phyloP scores from a whole-genome alignment of 2,329 filamentous ascomycete genomes.

The Cladorrhinum sp. region DNA sequence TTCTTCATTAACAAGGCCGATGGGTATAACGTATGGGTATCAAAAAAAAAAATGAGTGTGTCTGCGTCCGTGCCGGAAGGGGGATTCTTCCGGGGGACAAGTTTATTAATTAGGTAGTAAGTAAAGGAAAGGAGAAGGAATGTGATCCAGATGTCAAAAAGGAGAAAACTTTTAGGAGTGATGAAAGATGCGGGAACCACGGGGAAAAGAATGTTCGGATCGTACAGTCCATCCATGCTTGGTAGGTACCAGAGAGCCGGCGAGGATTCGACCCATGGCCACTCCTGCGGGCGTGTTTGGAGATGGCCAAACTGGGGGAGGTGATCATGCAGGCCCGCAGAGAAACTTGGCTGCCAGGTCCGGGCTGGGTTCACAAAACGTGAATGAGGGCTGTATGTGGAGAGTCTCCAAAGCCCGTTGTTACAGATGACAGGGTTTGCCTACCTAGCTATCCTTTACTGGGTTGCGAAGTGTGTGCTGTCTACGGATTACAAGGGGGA shows the following conservation, averaged over 20 bases:
- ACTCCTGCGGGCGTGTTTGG: constrained; percentile 21
- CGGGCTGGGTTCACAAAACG: constrained; percentile 20
- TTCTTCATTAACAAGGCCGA: neutral
- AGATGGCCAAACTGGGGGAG: constrained; percentile 22
- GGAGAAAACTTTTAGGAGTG: neutral
- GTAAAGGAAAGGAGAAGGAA: neutral
- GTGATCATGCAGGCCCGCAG: constrained; percentile 28
- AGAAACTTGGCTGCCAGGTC: constrained; percentile 18
- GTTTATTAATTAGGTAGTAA: neutral
- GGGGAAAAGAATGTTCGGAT: neutral
- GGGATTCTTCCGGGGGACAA: neutral
- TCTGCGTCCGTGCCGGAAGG: neutral
- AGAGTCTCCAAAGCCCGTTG: constrained; percentile 16
- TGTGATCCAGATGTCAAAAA: neutral
- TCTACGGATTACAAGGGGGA: neutral
- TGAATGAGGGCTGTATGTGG: constrained; percentile 16
- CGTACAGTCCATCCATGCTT: neutral
- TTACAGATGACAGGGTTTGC: constrained; percentile 22
- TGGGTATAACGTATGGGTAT: neutral
- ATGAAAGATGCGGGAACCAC: neutral
- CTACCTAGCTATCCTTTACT: constrained; percentile 1
- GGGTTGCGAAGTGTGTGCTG: constrained; percentile 11
- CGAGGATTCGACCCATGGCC: constrained; percentile 6
- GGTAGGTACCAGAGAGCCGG: neutral
- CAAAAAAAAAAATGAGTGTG: neutral